Evolutionary conservation across 1,284 basidiomycete species (phyloP).

Genomic region (Neonothopanus nambi): DNA sequence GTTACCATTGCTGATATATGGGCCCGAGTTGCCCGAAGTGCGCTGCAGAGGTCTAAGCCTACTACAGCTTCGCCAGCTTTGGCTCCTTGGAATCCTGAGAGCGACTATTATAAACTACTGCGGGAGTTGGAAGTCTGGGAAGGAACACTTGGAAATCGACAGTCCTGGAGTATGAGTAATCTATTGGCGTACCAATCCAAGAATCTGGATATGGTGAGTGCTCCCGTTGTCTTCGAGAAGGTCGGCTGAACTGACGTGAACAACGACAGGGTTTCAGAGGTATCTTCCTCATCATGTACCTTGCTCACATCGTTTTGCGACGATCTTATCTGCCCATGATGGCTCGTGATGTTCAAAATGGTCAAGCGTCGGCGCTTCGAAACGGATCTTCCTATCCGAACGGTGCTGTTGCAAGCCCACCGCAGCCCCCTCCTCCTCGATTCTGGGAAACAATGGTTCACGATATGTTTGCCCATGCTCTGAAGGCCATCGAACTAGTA

Average conservation of each 20-base stretch:
- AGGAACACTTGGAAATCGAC: constrained; percentile 14
- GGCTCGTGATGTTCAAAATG: constrained; percentile 17
- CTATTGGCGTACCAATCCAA: constrained; percentile 15
- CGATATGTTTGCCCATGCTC: constrained; percentile 18
- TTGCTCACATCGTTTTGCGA: constrained; percentile 19
- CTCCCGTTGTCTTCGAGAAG: neutral
- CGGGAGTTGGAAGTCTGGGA: constrained; percentile 16
- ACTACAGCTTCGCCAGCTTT: neutral
- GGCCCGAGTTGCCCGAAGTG: constrained; percentile 20
- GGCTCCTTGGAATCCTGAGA: constrained; percentile 17
- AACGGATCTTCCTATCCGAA: constrained; percentile 1
- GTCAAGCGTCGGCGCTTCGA: constrained; percentile 9
- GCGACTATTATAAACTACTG: constrained; percentile 13
- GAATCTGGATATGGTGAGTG: constrained; percentile 15
- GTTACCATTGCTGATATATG: constrained; percentile 20
- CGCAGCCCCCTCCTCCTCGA: constrained; percentile 10
- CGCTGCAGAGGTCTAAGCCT: constrained; percentile 14
- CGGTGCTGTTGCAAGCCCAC: neutral
- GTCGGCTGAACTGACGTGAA: neutral
- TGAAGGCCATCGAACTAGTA: constrained; percentile 19
- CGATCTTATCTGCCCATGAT: constrained; percentile 19
- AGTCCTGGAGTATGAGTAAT: constrained; percentile 18
- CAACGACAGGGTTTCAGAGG: constrained; percentile 15
- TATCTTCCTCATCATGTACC: constrained; percentile 18
- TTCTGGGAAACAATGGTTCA: constrained; percentile 21